Conservation (phyloP, 164 flowering plant genomes). For the Nymphaea thermarum region DNA sequence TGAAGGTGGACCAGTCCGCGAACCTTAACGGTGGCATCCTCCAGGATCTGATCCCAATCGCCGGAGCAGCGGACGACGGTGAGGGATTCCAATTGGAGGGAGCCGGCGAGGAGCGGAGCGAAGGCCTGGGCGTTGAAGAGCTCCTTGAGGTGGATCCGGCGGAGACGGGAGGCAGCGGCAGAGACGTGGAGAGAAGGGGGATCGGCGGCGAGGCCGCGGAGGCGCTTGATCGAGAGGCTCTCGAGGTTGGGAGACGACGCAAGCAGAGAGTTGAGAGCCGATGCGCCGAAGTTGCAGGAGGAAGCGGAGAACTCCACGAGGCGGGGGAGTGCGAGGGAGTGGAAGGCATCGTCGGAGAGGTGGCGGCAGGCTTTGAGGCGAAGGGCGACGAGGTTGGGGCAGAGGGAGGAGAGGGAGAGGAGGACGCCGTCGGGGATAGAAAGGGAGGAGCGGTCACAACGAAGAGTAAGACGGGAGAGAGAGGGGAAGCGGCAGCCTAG, state of each 20-base stretch:
- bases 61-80: slow-evolving; percentile 63
- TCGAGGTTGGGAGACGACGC: slow-evolving; percentile 42
- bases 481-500: slow-evolving; percentile 57
- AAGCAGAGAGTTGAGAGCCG: slow-evolving; percentile 51
- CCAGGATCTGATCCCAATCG: slow-evolving; percentile 65
- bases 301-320: slow-evolving; percentile 56
- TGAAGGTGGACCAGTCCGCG: slow-evolving; percentile 42
- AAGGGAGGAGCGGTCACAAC: slow-evolving; percentile 52
- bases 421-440: slow-evolving; percentile 53
- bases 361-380: slow-evolving; percentile 76
- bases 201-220: slow-evolving; percentile 37
- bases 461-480: slow-evolving; percentile 53
- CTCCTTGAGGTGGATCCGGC: slow-evolving; percentile 53
- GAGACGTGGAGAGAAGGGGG: slow-evolving; percentile 33
- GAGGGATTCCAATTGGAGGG: slow-evolving; percentile 45
- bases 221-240: slow-evolving; percentile 61
- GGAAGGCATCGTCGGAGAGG: slow-evolving; percentile 50
- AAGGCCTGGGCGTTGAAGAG: slow-evolving; percentile 59
- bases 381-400: slow-evolving; percentile 49
- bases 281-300: slow-evolving; percentile 57
- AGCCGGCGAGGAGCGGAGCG: slow-evolving; percentile 39
- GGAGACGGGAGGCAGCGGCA: slow-evolving; percentile 32
- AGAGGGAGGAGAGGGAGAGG: slow-evolving; percentile 37
- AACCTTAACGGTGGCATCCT: slow-evolving; percentile 22
- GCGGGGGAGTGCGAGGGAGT: slow-evolving; percentile 37